Evolutionary conservation across 129 eudicot genomes (phyloP).

Genomic region (Escallonia rubra): DNA sequence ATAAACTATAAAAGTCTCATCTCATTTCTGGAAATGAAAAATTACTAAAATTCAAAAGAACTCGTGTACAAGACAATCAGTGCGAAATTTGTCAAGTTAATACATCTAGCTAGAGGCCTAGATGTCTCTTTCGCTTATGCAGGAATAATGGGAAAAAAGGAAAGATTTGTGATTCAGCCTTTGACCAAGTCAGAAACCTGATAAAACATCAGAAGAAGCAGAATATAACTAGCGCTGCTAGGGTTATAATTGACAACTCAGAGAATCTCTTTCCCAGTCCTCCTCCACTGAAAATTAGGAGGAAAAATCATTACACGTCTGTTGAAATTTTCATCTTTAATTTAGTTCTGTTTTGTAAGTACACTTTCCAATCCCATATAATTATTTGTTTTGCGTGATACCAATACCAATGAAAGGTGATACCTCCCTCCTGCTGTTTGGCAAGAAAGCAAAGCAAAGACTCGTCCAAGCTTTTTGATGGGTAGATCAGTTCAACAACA

Average conservation of each 20-base stretch:
- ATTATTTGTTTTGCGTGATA: neutral
- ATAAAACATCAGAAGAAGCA: neutral
- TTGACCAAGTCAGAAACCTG: conserved; percentile 9
- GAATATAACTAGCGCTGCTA: neutral
- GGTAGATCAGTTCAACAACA: conserved; percentile 30
- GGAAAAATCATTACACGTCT: conserved; percentile 8
- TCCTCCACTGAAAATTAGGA: conserved; percentile 3
- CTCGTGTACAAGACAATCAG: too few species aligned
- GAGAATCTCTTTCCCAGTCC: neutral
- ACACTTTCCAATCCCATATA: neutral
- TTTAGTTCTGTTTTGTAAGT: neutral
- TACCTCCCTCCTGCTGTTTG: neutral
- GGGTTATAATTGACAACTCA: conserved; percentile 3
- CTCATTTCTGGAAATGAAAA: too few species aligned
- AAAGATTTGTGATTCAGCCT: neutral
- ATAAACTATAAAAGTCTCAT: too few species aligned
- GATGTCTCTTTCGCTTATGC: too few species aligned
- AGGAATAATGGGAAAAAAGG: too few species aligned
- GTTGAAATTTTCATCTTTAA: neutral
- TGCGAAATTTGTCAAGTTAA: too few species aligned
- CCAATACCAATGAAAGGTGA: too few species aligned
- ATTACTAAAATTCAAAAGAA: too few species aligned
- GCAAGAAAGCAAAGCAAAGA: conserved; percentile 6
- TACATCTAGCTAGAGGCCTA: too few species aligned
- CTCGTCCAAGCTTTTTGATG: neutral